A percentile compares a stretch with the other conserved stretches of the same genome.
Evolutionary conservation across 345 rosid species (phyloP).

Genomic region (Moringa oleifera): DNA sequence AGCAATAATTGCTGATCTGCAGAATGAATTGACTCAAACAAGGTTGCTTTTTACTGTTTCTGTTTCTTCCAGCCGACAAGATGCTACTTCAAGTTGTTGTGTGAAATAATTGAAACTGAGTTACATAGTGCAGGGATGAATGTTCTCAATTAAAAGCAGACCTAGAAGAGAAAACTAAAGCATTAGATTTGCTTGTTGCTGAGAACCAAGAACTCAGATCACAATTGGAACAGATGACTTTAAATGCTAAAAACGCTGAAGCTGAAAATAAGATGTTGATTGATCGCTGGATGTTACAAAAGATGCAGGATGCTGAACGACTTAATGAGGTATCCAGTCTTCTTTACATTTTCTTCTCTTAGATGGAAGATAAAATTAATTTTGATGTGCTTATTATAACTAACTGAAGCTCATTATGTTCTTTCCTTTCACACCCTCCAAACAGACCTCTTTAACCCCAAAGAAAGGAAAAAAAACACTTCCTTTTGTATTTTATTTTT

Average conservation of each 20-base stretch:
- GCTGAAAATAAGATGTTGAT: slow-evolving; percentile 83
- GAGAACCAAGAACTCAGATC: slow-evolving; percentile 56
- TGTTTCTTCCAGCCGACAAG: neutral
- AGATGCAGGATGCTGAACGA: slow-evolving; percentile 96
- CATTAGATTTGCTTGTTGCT: slow-evolving; percentile 49
- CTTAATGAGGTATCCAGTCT: slow-evolving; percentile 75
- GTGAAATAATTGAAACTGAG: slow-evolving; percentile 5
- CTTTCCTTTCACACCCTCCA: too few species aligned
- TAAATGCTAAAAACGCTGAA: slow-evolving; percentile 71
- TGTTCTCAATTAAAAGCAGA: slow-evolving; percentile 45
- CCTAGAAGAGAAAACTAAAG: slow-evolving; percentile 60
- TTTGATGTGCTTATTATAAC: too few species aligned
- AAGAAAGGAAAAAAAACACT: too few species aligned
- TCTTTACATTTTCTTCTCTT: neutral
- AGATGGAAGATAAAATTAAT: too few species aligned
- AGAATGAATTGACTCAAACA: slow-evolving; percentile 39
- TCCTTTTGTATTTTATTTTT: too few species aligned
- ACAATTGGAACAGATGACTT: slow-evolving; percentile 58
- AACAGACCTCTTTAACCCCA: too few species aligned
- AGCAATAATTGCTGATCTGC: slow-evolving; percentile 38
- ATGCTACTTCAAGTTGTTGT: slow-evolving; percentile 9
- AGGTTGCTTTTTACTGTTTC: slow-evolving; percentile 36
- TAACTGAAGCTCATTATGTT: neutral
- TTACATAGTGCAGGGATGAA: slow-evolving; percentile 50
- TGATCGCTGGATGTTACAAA: slow-evolving; percentile 97